Evolutionary conservation across 2,329 filamentous ascomycete genomes (phyloP).

Genomic region (Harringtonia lauricola): DNA sequence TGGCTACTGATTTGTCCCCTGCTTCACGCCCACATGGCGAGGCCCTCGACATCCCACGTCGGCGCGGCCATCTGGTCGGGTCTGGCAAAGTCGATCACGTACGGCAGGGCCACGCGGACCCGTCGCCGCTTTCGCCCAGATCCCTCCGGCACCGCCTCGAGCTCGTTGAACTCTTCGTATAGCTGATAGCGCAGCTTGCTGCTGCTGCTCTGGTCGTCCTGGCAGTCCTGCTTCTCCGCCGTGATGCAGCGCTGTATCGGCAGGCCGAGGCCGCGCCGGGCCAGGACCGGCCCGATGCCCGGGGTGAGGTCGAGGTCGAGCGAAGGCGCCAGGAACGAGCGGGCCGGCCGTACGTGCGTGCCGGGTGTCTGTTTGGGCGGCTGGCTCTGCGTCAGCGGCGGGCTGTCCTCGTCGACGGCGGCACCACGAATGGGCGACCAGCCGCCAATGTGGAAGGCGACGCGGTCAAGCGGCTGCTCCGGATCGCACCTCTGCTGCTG

Average conservation of each 20-base stretch:
- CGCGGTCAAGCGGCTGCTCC: neutral
- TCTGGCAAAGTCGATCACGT: neutral
- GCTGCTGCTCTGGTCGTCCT: neutral
- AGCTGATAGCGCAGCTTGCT: neutral
- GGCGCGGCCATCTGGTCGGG: neutral
- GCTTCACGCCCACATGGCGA: neutral
- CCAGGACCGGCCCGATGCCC: neutral
- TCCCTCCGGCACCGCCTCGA: too few species aligned
- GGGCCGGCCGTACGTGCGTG: neutral
- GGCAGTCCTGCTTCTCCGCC: neutral
- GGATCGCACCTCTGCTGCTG: too few species aligned
- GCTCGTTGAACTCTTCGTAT: slow-evolving; percentile 1
- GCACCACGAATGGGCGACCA: neutral
- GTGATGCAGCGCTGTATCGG: neutral
- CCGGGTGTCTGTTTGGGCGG: neutral
- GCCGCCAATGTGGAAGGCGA: neutral
- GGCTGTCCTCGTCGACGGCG: neutral
- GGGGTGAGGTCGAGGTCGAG: neutral
- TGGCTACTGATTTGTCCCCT: too few species aligned
- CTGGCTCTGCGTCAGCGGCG: neutral
- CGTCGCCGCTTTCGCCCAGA: neutral
- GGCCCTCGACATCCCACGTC: neutral
- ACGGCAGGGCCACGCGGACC: neutral
- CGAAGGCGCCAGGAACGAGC: neutral
- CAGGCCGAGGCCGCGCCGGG: neutral